phyloP scores from a whole-genome alignment of 2,329 filamentous ascomycete species.

The Paecilomyces niveus region DNA sequence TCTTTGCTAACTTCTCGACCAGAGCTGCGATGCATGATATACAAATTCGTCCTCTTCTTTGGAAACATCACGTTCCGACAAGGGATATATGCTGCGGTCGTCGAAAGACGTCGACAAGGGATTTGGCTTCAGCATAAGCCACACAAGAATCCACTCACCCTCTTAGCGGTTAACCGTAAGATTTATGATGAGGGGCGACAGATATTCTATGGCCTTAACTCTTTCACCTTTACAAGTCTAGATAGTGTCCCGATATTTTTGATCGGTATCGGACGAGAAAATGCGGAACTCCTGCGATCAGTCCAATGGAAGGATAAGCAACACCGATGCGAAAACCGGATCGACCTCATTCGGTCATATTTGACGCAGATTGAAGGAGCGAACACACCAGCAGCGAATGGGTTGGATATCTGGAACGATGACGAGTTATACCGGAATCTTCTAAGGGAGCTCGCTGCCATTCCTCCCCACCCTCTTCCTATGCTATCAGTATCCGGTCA shows the following conservation, averaged over 20 bases:
- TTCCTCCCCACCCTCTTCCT: too few relatives aligned
- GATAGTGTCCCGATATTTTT: neutral
- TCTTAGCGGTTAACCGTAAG: conserved; percentile 1
- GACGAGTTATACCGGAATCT: neutral
- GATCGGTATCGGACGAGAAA: neutral
- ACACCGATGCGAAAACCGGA: neutral
- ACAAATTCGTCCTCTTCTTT: neutral
- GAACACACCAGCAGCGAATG: neutral
- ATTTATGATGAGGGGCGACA: conserved; percentile 4
- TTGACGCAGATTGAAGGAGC: neutral
- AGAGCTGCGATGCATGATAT: neutral
- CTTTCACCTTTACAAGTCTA: neutral
- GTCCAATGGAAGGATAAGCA: neutral
- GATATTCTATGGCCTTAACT: conserved; percentile 2
- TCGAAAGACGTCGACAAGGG: neutral
- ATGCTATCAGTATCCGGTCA: too few relatives aligned
- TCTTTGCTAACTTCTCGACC: neutral
- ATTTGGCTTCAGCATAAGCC: conserved; percentile 2
- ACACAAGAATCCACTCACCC: neutral
- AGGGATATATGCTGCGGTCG: neutral
- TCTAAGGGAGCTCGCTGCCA: neutral
- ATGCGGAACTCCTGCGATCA: neutral
- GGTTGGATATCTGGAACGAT: neutral
- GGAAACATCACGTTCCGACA: neutral
- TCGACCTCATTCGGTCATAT: neutral